Percentiles rank a stretch among this genome's conserved stretches.
phyloP scores from a whole-genome alignment of 495 filamentous ascomycete species.

The Lophiotrema nucula region DNA sequence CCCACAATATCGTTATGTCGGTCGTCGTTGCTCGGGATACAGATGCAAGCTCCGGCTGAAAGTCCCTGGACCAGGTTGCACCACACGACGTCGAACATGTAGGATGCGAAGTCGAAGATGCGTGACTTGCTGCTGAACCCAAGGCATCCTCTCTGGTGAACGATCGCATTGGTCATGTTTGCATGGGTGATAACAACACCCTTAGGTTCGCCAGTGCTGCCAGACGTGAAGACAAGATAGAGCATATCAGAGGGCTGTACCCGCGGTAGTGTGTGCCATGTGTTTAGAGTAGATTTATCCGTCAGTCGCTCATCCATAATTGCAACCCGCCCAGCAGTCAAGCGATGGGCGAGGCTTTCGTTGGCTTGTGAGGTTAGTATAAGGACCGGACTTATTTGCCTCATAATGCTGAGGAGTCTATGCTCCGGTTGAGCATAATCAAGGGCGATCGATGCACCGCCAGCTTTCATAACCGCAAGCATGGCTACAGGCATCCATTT shows the following conservation, averaged over 20 bases:
- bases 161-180: not conserved
- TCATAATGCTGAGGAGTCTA: too few relatives aligned
- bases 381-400: too few relatives aligned
- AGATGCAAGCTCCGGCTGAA: not conserved
- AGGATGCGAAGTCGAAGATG: constrained; percentile 1
- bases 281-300: too few relatives aligned
- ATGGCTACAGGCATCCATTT: too few relatives aligned
- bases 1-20: not conserved
- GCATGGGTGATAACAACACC: not conserved
- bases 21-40: not conserved
- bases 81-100: not conserved
- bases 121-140: not conserved
- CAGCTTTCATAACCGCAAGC: too few relatives aligned
- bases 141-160: not conserved
- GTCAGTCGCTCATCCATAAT: too few relatives aligned
- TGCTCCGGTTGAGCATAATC: too few relatives aligned
- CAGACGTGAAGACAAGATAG: constrained; percentile 12
- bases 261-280: not conserved
- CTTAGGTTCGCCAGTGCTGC: constrained; percentile 17
- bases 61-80: not conserved
- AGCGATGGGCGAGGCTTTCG: not conserved
- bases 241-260: not conserved
- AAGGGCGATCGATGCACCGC: too few relatives aligned
- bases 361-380: not conserved
- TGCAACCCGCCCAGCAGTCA: too few relatives aligned